phyloP scores from a whole-genome alignment of 805 yeast genomes.

The Metschnikowia proteae region DNA sequence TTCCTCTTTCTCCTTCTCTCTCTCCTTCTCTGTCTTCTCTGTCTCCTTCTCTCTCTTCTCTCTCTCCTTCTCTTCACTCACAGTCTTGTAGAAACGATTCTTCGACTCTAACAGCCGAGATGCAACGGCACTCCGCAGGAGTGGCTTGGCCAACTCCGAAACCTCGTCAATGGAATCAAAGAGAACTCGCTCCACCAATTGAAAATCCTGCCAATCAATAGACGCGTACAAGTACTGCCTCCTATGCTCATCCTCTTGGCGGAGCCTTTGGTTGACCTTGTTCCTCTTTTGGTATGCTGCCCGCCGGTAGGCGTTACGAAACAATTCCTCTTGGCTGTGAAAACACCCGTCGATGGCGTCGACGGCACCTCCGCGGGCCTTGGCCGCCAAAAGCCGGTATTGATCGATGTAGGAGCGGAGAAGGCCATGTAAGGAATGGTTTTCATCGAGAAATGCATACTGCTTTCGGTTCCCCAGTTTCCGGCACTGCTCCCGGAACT shows the following conservation, averaged over 20 bases:
- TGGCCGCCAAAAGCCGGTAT: slow-evolving; percentile 37
- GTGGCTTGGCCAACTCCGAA: slow-evolving; percentile 52
- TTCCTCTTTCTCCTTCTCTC: background rate
- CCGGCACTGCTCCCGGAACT: slow-evolving; percentile 35
- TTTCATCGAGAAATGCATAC: slow-evolving; percentile 60
- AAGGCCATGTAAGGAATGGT: slow-evolving; percentile 57
- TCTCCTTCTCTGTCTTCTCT: slow-evolving; percentile 10
- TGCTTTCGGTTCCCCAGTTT: slow-evolving; percentile 43
- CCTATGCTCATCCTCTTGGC: slow-evolving; percentile 28
- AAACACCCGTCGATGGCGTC: slow-evolving; percentile 13
- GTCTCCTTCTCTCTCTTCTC: slow-evolving; percentile 2
- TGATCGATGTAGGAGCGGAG: slow-evolving; percentile 52
- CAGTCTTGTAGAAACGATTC: slow-evolving; percentile 24
- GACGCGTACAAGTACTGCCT: slow-evolving; percentile 55
- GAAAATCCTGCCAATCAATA: slow-evolving; percentile 86
- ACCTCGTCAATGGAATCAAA: slow-evolving; percentile 60
- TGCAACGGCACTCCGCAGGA: slow-evolving; percentile 55
- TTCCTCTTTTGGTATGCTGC: slow-evolving; percentile 50
- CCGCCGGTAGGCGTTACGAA: slow-evolving; percentile 48
- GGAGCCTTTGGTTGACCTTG: slow-evolving; percentile 31
- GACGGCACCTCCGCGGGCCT: slow-evolving; percentile 8
- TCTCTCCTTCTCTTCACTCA: slow-evolving; percentile 9
- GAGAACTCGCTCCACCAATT: slow-evolving; percentile 62
- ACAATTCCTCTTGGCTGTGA: slow-evolving; percentile 28
- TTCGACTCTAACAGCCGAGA: slow-evolving; percentile 58